Base-by-base conservation (phyloP, 176 grass and related monocot species). In the Rhynchospora pubera region DNA sequence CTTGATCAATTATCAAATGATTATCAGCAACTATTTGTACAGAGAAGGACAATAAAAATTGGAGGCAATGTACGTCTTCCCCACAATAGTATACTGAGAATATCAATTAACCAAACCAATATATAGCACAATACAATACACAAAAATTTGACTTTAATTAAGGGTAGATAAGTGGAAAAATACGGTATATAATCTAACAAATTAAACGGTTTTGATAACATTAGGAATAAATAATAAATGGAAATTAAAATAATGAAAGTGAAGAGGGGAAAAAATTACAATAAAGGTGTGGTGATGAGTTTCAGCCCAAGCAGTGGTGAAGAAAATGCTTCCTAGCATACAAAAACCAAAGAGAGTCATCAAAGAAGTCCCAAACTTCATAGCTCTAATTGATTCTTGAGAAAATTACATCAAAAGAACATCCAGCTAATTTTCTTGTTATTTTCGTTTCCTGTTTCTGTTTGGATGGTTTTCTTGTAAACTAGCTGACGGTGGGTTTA, bases 211-310 rank as follows among this genome's bases (percentile, higher is more conserved):
- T 55, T 26, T 30, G 21, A 51, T 51, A 44, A 47, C 46, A 14
- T 55, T 7, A 16, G 5, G 12, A 77, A 18, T 30, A 51, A 39
- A 58, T 34, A 32, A 1, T 22, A 57, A 34, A 57, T 4, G 1
- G 10, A 78, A 22, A 55, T 2, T n/a, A 74, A 46, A 19, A 11
- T 14, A 13, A n/a, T 55, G 26, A 55, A 26, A 56, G 16, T 2
- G 5, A 57, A 22, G 23, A 58, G 21, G 12, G 19, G 43, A 23
- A 23, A 14, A 57, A 50, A 81, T 64, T 81, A 86, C 84, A 24
- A 81, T 68, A 13, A 86, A 86, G 13, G 61, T 80, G 81, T 60
- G 21, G 18, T 86, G n/a, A 63, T 58, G 84, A 81, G 77, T 73
- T 48, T 80, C 73, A n/a, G 84, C 84, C 51, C 12, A 81, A 53